Evolutionary conservation across 306 rosid species (phyloP).

Genomic region (Amphicarpaea edgeworthii): DNA sequence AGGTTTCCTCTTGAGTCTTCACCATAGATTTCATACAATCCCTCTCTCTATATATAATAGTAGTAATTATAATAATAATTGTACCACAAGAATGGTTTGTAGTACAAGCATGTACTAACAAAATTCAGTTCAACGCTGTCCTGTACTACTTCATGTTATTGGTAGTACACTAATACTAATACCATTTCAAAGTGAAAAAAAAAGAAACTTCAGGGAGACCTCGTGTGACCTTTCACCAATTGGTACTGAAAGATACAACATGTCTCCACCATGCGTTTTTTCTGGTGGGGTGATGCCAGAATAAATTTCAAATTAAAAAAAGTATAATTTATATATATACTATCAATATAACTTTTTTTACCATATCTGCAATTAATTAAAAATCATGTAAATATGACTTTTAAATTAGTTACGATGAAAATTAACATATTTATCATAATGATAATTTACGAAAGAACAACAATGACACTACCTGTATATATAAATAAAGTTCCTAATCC

Average conservation of each 20-base stretch:
- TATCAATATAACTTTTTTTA: neutral
- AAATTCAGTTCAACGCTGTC: conserved; percentile 18
- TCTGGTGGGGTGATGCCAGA: neutral
- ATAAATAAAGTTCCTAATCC: too few relatives aligned
- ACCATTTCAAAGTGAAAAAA: neutral
- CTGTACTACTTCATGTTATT: conserved; percentile 22
- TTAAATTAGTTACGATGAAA: too few relatives aligned
- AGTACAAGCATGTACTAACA: conserved; percentile 54
- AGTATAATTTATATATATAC: too few relatives aligned
- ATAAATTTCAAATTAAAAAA: too few relatives aligned
- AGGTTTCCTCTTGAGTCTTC: neutral
- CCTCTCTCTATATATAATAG: conserved; percentile 38
- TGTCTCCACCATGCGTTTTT: neutral
- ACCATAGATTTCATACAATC: neutral
- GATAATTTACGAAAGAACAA: too few relatives aligned
- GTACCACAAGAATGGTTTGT: neutral
- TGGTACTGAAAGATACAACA: conserved; percentile 5
- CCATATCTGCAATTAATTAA: too few relatives aligned
- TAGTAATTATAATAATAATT: neutral
- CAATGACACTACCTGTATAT: too few relatives aligned
- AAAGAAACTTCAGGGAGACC: neutral
- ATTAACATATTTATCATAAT: too few relatives aligned
- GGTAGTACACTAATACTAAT: conserved; percentile 9
- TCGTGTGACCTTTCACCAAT: conserved; percentile 11
- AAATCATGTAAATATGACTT: too few relatives aligned